Base-by-base conservation (phyloP, 2,329 filamentous ascomycete species). In the Thielaviopsis musarum region DNA sequence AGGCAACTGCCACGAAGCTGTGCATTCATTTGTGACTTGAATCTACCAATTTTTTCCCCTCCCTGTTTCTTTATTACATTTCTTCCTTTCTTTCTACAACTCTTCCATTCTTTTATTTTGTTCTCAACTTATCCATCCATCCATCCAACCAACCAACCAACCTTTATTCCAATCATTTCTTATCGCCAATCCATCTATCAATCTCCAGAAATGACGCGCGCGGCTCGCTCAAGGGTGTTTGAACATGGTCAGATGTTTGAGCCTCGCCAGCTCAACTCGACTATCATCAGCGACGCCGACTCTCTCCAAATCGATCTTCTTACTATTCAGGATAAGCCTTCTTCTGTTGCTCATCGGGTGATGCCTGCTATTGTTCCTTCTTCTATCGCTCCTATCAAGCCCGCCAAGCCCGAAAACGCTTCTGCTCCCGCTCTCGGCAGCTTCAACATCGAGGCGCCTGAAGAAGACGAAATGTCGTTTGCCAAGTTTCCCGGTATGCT, bases 401-500 rank as follows among this genome's bases (percentile, higher is more conserved):
- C n/a, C 15, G n/a, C 9, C 17, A 49, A 49, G 45, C 9, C 45
- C 9, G 45, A 5, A 3, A 26, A 26, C 17, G 19, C 45, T n/a
- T 19, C 12, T 4, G 6, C 24, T 19, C 5, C 41, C 52, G 22
- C 26, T 3, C 52, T 54, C n/a, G 52, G 51, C 4, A 55, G 49
- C 57, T 55, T 54, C 26, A 54, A 24, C 26, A 28, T 49, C 28
- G 34, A 55, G 28, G 57, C 57, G 10, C 41, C 57, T 6, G 52
- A 48, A 15, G 41, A 24, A 2, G 38, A 21, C 19, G 51, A 59
- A 10, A 17, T 24, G 9, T 19, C 24, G 9, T 54, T 49, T 49
- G 19, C 52, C 13, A 60, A 60, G 48, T 60, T 60, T 49, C 59
- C 59, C 28, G 59, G 59, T 60, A 45, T 10, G 59, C 56, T 49